Percentiles rank a stretch among this genome's conserved stretches.
phyloP scores from a whole-genome alignment of 148 eudicot genomes.

The Rhododendron williamsianum region DNA sequence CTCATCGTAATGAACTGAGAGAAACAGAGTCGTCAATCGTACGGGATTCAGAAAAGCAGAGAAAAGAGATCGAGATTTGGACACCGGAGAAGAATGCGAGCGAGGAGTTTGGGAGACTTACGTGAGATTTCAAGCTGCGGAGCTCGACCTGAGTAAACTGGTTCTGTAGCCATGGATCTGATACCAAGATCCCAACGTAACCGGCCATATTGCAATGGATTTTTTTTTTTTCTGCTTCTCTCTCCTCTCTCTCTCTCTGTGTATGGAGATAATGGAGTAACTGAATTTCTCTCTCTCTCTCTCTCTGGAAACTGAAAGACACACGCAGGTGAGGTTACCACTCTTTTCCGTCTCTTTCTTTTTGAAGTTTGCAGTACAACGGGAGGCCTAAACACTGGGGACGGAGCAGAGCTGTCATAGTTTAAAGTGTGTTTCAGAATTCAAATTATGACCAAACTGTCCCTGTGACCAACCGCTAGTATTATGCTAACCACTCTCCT shows the following conservation, averaged over 20 bases:
- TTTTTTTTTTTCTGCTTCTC: background rate
- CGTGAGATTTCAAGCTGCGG: constrained; percentile 36
- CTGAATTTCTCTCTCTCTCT: background rate
- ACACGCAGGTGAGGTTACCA: background rate
- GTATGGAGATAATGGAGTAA: too few species aligned
- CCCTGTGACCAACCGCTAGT: constrained; percentile 43
- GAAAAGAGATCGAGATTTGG: constrained; percentile 1
- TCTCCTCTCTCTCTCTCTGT: constrained; percentile 5
- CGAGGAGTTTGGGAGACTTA: constrained; percentile 9
- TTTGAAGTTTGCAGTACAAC: constrained; percentile 6
- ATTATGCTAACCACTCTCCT: background rate
- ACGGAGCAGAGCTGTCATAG: constrained; percentile 58
- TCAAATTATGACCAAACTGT: constrained; percentile 70
- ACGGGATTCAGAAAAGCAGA: background rate
- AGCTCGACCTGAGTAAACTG: constrained; percentile 99
- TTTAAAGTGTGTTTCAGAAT: constrained; percentile 26
- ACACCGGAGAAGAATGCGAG: background rate
- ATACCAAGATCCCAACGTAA: constrained; percentile 73
- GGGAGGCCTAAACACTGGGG: constrained; percentile 29
- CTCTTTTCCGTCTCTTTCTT: constrained; percentile 13
- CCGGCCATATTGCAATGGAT: constrained; percentile 43
- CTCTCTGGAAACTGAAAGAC: background rate
- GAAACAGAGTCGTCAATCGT: background rate
- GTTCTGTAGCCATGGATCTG: constrained; percentile 98
- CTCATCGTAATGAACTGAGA: constrained; percentile 73